Percentiles rank a stretch among this genome's conserved stretches.
Evolutionary conservation across 2,329 filamentous ascomycete genomes (phyloP).

Genomic region (Penicillium sp.): DNA sequence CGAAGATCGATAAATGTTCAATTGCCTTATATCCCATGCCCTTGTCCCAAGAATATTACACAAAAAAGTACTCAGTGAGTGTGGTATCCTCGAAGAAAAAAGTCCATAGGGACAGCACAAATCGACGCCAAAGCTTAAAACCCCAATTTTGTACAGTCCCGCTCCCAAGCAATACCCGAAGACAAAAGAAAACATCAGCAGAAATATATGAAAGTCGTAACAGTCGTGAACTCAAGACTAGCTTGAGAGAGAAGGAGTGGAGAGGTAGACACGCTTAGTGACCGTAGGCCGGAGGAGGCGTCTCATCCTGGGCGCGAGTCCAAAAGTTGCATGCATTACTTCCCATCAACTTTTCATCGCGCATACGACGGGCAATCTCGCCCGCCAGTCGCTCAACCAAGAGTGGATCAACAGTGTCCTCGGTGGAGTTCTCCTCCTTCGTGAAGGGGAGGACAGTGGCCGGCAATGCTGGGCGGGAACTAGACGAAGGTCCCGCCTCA

Average conservation of each 20-base stretch:
- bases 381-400: conserved; percentile 67
- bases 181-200: conserved; percentile 9
- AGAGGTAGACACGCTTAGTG: conserved; percentile 25
- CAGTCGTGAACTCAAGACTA: conserved; percentile 18
- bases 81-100: conserved; percentile 30
- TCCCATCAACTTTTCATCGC: conserved; percentile 65
- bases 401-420: conserved; percentile 43
- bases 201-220: conserved; percentile 17
- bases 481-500: conserved; percentile 25
- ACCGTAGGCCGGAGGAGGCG: conserved; percentile 44
- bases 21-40: conserved; percentile 20
- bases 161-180: conserved; percentile 21
- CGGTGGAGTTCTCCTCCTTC: conserved; percentile 25
- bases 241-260: conserved; percentile 6
- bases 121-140: conserved; percentile 23
- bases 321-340: conserved; percentile 34
- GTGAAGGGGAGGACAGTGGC: conserved; percentile 34
- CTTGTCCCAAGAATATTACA: conserved; percentile 14
- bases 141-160: conserved; percentile 25
- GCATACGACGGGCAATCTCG: conserved; percentile 78
- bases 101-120: conserved; percentile 11
- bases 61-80: conserved; percentile 18
- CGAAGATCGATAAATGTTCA: not conserved
- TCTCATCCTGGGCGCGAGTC: conserved; percentile 35
- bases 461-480: conserved; percentile 25